Evolutionary conservation across 768 basidiomycete species (phyloP).

Genomic region (Exsudoporus frostii): DNA sequence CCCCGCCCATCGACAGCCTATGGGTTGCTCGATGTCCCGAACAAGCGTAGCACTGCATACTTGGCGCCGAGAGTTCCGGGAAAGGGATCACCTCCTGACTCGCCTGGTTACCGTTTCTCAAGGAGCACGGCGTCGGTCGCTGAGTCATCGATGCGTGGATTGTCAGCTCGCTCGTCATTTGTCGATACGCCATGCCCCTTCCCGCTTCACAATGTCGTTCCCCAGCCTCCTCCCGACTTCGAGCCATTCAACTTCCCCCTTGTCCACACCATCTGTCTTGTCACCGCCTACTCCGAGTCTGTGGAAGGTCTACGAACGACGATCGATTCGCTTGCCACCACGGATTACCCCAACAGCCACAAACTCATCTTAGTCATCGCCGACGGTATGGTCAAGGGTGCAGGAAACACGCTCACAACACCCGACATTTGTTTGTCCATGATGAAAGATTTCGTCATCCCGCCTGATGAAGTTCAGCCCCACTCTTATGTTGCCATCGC

Average conservation of each 20-base stretch:
- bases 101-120: slow-evolving; percentile 69
- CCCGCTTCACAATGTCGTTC: slow-evolving; percentile 86
- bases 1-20: slow-evolving; percentile 62
- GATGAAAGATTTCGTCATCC: slow-evolving; percentile 94
- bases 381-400: slow-evolving; percentile 98
- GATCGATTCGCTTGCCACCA: slow-evolving; percentile 96
- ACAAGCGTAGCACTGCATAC: slow-evolving; percentile 59
- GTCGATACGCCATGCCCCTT: slow-evolving; percentile 82
- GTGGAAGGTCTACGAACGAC: slow-evolving; percentile 95
- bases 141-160: slow-evolving; percentile 34
- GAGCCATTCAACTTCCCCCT: slow-evolving; percentile 97
- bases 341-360: slow-evolving; percentile 97
- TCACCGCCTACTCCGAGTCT: slow-evolving; percentile 98
- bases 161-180: slow-evolving; percentile 47
- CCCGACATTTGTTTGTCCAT: slow-evolving; percentile 92
- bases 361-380: slow-evolving; percentile 94
- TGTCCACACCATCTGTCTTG: slow-evolving; percentile 90
- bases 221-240: slow-evolving; percentile 86
- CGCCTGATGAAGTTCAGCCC: slow-evolving; percentile 80
- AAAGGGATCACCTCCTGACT: slow-evolving; percentile 71
- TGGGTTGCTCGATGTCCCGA: slow-evolving; percentile 61
- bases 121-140: slow-evolving; percentile 76
- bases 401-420: slow-evolving; percentile 83
- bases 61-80: slow-evolving; percentile 34
- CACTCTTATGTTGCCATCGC: slow-evolving; percentile 98